Evolutionary conservation across 106 monocot genomes (phyloP).

Genomic region (Dendrobium officinale): DNA sequence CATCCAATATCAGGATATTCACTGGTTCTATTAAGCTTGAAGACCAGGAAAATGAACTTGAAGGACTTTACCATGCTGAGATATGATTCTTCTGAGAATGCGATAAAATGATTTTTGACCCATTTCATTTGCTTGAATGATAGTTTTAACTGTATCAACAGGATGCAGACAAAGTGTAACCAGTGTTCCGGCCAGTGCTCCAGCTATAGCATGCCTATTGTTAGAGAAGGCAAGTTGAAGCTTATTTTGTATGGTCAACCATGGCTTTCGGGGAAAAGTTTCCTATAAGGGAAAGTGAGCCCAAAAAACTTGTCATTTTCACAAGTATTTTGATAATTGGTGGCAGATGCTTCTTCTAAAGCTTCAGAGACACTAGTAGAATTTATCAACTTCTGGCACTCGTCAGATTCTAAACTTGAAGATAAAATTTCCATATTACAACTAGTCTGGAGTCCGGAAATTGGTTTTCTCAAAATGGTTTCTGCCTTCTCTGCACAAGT

Average conservation of each 20-base stretch:
- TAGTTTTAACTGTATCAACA: constrained; percentile 87
- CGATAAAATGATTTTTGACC: constrained; percentile 31
- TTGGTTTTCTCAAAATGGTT: constrained; percentile 14
- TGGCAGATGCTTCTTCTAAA: constrained; percentile 15
- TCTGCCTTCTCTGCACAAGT: constrained; percentile 18
- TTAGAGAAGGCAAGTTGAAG: constrained; percentile 31
- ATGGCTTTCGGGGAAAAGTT: constrained; percentile 1
- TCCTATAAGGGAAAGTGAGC: constrained; percentile 5
- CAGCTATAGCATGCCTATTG: constrained; percentile 75
- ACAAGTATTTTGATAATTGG: constrained; percentile 10
- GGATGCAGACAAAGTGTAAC: constrained; percentile 92
- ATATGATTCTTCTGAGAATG: constrained; percentile 46
- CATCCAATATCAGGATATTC: background rate
- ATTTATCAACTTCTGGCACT: constrained; percentile 12
- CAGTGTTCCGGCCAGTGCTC: constrained; percentile 84
- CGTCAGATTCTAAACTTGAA: constrained; percentile 9
- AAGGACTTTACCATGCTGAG: constrained; percentile 54
- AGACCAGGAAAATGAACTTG: background rate
- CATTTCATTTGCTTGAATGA: constrained; percentile 56
- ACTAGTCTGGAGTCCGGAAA: constrained; percentile 11
- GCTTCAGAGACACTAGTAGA: constrained; percentile 16
- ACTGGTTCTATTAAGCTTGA: background rate
- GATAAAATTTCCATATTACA: constrained; percentile 12
- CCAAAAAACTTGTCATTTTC: constrained; percentile 13
- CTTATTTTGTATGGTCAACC: constrained; percentile 26